These are phyloP conservation scores for Eragrostis nindensis DNA, from an alignment of 176 grass and related monocot genomes.

Conservation along the genomic window DNA sequence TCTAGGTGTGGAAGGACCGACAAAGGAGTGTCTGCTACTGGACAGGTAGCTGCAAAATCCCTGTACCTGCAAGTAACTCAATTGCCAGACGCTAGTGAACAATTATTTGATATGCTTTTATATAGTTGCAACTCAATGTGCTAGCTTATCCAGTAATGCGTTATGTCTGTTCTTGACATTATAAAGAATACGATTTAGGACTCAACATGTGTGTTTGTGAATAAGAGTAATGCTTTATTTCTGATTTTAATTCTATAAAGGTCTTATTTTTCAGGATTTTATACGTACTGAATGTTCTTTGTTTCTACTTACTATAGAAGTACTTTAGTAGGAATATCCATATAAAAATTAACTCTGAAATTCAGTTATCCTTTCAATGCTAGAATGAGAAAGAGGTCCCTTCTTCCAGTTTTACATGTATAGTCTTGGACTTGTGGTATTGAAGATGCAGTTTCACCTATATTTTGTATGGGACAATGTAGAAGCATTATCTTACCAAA, in stretches of 20 bases:
- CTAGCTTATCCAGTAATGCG: conserved; percentile 6
- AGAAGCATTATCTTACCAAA: neutral
- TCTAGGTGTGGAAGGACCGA: conserved; percentile 98
- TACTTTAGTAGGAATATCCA: neutral
- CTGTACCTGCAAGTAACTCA: neutral
- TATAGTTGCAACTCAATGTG: neutral
- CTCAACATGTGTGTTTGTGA: neutral
- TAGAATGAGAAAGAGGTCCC: neutral
- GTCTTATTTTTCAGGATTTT: neutral
- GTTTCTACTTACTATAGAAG: conserved; percentile 14
- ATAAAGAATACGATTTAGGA: conserved; percentile 7
- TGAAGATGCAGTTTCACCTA: neutral
- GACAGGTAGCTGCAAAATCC: conserved; percentile 65
- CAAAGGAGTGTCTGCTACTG: conserved; percentile 90
- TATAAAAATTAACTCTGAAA: neutral
- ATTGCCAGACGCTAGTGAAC: neutral
- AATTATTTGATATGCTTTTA: conserved; percentile 18
- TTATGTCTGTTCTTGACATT: neutral
- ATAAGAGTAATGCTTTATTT: neutral
- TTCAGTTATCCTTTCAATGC: neutral
- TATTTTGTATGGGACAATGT: neutral
- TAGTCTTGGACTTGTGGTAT: neutral
- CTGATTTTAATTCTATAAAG: neutral
- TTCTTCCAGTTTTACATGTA: neutral
- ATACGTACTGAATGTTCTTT: neutral